Evolutionary conservation across 2,329 filamentous ascomycete species (phyloP), one percentile per base, ranked within the genome.

Genomic region (Pseudogymnoascus verrucosus): DNA sequence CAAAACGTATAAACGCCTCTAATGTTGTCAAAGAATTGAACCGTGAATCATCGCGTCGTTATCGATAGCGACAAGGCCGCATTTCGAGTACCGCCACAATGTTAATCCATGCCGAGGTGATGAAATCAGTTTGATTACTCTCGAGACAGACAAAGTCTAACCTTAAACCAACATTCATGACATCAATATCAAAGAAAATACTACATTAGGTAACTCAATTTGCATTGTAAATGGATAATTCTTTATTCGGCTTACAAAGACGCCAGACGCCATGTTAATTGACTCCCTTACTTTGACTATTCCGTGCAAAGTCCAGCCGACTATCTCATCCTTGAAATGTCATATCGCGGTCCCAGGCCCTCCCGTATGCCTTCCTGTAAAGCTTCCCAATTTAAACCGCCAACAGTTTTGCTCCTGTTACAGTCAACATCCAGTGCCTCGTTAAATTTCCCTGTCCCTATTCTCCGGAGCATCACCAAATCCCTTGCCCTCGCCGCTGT

Each of bases 381-480:
- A 21, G 40, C 65, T 14, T 65, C 65, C 73, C 73, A 74, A 36
- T 71, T 69, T 19, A 74, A 61, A 5, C 71, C 71, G 28, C 63
- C 70, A 36, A 73, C 65, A 37, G 64, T 44, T 14, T 68, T 66
- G 42, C 64, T 65, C 42, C 65, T 68, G 3, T 66, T 61, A 5
- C 76, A 76, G 4, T 79, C 77, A 63, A 82, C 77, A 3, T 76
- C 71, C 3, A 80, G 71, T 12, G 78, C 75, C 19, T 83, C 82
- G 1, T 73, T 72, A 63, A 86, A 78, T 64, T 80, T 84, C 11
- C 89, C 88, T 10, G 82, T 87, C 1, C 87, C 86, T 66, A 95
- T 85, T 66, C 82, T 84, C 68, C 89, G 84, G 81, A 92, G 88
- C 68, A 91, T 80, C 1, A 92, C 78, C 0, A 89, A 90, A 69